Percentiles rank a stretch among this genome's conserved stretches.
Evolutionary conservation across 1,139 yeast genomes (phyloP).

Genomic region (Trichomonascaceae sp.): DNA sequence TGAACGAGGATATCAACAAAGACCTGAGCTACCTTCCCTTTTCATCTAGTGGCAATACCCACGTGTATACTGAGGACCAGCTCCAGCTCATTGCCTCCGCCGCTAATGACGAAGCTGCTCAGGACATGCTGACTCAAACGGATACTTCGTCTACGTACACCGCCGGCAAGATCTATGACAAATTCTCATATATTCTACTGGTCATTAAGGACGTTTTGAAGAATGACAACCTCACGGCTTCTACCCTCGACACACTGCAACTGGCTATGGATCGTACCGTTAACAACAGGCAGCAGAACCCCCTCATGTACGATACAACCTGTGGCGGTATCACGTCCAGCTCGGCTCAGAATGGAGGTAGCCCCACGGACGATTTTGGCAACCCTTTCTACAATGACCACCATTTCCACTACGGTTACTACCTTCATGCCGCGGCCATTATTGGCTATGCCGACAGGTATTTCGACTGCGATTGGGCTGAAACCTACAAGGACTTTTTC

Average conservation of each 20-base stretch:
- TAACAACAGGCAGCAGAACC: constrained; percentile 39
- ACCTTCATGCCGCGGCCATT: constrained; percentile 66
- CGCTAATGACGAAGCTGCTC: constrained; percentile 46
- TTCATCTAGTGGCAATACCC: constrained; percentile 24
- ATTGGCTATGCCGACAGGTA: constrained; percentile 51
- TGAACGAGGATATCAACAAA: constrained; percentile 39
- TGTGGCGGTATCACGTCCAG: constrained; percentile 59
- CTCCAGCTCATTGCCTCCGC: constrained; percentile 37
- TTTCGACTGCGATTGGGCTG: constrained; percentile 53
- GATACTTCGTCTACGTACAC: constrained; percentile 41
- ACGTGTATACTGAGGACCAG: constrained; percentile 39
- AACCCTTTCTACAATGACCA: constrained; percentile 64
- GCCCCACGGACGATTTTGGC: constrained; percentile 51
- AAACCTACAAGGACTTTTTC: constrained; percentile 52
- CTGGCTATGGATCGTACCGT: constrained; percentile 39
- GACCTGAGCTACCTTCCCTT: constrained; percentile 52
- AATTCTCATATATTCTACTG: constrained; percentile 57
- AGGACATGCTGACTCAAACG: constrained; percentile 41
- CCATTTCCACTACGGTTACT: constrained; percentile 73
- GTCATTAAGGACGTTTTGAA: constrained; percentile 48
- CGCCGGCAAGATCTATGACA: constrained; percentile 62
- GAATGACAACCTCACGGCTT: constrained; percentile 37
- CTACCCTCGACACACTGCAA: constrained; percentile 38
- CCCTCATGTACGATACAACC: constrained; percentile 56
- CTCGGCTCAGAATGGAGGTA: constrained; percentile 35